Evolutionary conservation across 148 eudicot genomes (phyloP).

Genomic region (Fagopyrum tataricum): DNA sequence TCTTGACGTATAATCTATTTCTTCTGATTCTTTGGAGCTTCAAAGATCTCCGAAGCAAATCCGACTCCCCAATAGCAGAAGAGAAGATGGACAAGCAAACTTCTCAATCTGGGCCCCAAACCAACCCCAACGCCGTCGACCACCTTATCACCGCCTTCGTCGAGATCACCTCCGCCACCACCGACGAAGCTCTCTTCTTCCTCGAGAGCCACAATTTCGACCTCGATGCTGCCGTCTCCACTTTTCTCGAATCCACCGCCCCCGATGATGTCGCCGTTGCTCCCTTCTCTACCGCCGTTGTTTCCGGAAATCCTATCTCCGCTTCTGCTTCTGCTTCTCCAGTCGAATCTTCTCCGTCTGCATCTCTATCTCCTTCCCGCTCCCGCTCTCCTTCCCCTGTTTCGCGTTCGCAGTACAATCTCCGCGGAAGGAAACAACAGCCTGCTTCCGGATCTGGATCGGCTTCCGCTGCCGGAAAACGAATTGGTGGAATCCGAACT

Average conservation of each 20-base stretch:
- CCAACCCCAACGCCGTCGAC: slow-evolving; percentile 10
- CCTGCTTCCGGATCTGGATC: slow-evolving; percentile 11
- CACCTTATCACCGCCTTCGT: slow-evolving; percentile 45
- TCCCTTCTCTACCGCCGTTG: slow-evolving; percentile 10
- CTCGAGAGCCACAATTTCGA: slow-evolving; percentile 67
- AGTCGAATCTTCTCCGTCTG: slow-evolving; percentile 4
- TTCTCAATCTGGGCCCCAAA: slow-evolving; percentile 17
- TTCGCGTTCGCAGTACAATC: slow-evolving; percentile 30
- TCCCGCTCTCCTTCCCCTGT: slow-evolving; percentile 40
- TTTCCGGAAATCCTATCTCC: slow-evolving; percentile 3
- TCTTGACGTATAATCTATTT: too few species aligned
- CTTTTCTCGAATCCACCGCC: slow-evolving; percentile 55
- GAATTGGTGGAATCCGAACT: slow-evolving; percentile 38
- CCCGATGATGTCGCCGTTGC: slow-evolving; percentile 14
- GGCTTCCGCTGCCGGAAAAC: slow-evolving; percentile 11
- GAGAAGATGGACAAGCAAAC: slow-evolving; percentile 22
- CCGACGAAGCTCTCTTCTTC: slow-evolving; percentile 57
- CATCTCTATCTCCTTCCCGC: slow-evolving; percentile 32
- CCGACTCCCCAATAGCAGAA: neutral
- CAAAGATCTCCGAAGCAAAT: neutral
- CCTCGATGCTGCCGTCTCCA: slow-evolving; percentile 75
- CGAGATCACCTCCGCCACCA: slow-evolving; percentile 52
- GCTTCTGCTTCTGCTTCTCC: slow-evolving; percentile 17
- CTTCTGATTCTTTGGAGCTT: neutral
- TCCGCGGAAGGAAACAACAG: slow-evolving; percentile 27